These are phyloP conservation scores for Sistotremastrum niveocremeum DNA, from an alignment of 768 basidiomycete species.

Conservation along the genomic window DNA sequence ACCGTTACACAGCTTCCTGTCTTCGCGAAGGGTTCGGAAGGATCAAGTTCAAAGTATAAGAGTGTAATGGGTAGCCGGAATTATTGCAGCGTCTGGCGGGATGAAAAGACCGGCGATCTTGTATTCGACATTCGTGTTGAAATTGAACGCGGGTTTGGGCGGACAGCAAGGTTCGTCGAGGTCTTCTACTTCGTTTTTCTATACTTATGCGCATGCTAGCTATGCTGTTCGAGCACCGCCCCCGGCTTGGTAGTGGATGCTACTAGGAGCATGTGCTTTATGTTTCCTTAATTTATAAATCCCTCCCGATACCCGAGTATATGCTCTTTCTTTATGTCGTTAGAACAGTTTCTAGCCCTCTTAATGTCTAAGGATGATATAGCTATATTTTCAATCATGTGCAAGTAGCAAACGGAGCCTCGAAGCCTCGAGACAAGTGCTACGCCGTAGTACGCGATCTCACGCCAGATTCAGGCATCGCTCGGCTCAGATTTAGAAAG, in stretches of 20 bases:
- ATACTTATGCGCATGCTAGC: conserved; percentile 15
- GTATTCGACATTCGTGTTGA: conserved; percentile 81
- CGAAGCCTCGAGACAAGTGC: no score
- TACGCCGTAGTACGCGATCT: no score
- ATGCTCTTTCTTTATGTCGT: no score
- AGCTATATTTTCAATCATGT: no score
- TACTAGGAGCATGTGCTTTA: no score
- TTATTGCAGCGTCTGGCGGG: conserved; percentile 64
- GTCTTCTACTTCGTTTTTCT: background rate
- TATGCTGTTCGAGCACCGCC: conserved; percentile 31
- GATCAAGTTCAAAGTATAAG: conserved; percentile 58
- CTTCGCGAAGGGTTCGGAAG: conserved; percentile 67
- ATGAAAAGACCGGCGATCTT: conserved; percentile 45
- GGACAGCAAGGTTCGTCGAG: conserved; percentile 60
- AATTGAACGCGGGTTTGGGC: conserved; percentile 66
- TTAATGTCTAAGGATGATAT: no score
- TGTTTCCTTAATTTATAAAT: no score
- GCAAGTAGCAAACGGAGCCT: no score
- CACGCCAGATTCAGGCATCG: no score
- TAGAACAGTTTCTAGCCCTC: no score
- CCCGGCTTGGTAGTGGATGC: conserved; percentile 21
- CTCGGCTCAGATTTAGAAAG: no score
- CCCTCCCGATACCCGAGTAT: no score
- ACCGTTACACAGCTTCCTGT: conserved; percentile 44
- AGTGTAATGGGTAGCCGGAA: conserved; percentile 83